Evolutionary conservation across 179 eudicot species (phyloP), one percentile per base, ranked within the genome.

Genomic region (Silene coronaria): DNA sequence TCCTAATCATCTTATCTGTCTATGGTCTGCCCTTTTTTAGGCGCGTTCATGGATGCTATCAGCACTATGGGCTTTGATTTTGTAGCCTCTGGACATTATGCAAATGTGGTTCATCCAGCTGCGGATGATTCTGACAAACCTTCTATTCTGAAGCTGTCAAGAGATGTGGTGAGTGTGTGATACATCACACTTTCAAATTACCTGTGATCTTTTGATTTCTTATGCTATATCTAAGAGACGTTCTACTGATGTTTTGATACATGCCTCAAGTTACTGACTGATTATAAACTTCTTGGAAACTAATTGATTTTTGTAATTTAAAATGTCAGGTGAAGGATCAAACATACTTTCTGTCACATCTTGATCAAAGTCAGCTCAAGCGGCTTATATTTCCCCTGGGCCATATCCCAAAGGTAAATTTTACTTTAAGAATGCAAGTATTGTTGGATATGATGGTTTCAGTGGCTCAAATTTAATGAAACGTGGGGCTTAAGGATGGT

Each of bases 51-150:
- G 89, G 95, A 92, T 85, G 97, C 96, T 64, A 87, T 94, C 64
- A 84, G 84, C 81, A 72, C 71, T 61, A 86, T 88, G 97, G 80
- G 80, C 55, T 94, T 92, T 79, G 95, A 94, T 79, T 92, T 80
- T 83, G 85, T 94, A 80, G 98, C 92, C 74, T 94, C 98, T 36
- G 98, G 98, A 78, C 98, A 92, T 80, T 94, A 94, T 81, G 98
- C 98, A 80, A 92, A 86, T 61, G 87, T 94, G 71, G 66, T 87
- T 80, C 98, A 92, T 74, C 82, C 86, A 34, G 76, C 79, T 72
- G n/a, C 71, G 4, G 85, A 82, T 61, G 80, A 84, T 53, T 55
- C 38, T 63, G 74, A 80, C 57, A 82, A 79, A 66, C 89, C 84
- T 68, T 92, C 97, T 71, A 36, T 83, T 67, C 81, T 94, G 85